phyloP scores from a whole-genome alignment of 106 monocot genomes.

The Platanthera guangdongensis region DNA sequence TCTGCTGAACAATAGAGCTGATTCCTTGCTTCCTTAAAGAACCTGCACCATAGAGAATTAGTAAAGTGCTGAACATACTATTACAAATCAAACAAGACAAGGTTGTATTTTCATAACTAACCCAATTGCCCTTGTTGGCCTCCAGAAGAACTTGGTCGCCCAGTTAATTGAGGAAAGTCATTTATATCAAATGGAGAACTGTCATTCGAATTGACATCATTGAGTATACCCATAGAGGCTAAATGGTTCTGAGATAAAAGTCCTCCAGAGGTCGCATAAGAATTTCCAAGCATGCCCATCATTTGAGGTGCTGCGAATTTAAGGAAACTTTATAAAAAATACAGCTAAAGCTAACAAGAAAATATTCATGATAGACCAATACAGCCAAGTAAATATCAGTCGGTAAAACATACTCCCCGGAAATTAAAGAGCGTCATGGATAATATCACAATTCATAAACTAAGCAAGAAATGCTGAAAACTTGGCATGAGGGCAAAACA shows the following conservation, averaged over 20 bases:
- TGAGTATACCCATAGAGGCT: slow-evolving; percentile 78
- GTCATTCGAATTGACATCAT: slow-evolving; percentile 67
- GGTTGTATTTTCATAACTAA: slow-evolving; percentile 9
- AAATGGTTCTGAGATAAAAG: slow-evolving; percentile 63
- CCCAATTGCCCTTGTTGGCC: slow-evolving; percentile 91
- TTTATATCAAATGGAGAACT: slow-evolving; percentile 89
- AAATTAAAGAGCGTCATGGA: neutral
- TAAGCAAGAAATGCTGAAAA: neutral
- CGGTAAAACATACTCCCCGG: neutral
- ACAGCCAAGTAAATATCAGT: neutral
- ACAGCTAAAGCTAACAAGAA: neutral
- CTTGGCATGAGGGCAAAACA: neutral
- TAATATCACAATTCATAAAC: neutral
- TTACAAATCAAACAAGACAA: slow-evolving; percentile 4
- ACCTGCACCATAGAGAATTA: slow-evolving; percentile 34
- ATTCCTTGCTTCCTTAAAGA: slow-evolving; percentile 87
- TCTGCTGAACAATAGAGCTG: slow-evolving; percentile 92
- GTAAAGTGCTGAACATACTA: neutral
- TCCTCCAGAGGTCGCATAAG: slow-evolving; percentile 73
- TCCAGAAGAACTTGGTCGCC: slow-evolving; percentile 88
- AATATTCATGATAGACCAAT: neutral
- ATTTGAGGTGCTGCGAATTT: slow-evolving; percentile 62
- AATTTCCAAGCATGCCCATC: slow-evolving; percentile 89
- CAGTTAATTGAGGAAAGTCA: slow-evolving; percentile 94
- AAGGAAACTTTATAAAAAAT: neutral